Evolutionary conservation across 1,284 basidiomycete species (phyloP).

Genomic region (Ustilago tritici): DNA sequence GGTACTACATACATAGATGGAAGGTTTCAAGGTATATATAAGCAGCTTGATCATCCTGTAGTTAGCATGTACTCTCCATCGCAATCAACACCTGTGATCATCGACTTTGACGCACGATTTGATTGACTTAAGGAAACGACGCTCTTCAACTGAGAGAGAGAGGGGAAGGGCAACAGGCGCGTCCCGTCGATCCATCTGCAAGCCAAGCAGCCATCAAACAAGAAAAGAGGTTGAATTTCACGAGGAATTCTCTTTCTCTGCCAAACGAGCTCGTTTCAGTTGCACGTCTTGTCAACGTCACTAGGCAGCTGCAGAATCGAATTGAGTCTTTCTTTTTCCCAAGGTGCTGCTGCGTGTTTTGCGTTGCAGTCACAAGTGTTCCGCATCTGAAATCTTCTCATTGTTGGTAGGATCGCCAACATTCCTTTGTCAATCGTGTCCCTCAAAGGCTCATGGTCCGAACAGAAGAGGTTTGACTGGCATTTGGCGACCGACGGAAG

Average conservation of each 20-base stretch:
- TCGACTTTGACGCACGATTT: background rate
- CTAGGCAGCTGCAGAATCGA: slow-evolving; percentile 18
- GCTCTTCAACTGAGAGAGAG: too few species aligned
- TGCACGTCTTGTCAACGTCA: slow-evolving; percentile 25
- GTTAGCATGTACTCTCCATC: too few species aligned
- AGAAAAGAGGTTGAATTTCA: background rate
- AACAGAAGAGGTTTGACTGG: background rate
- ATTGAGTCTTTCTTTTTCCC: slow-evolving; percentile 6
- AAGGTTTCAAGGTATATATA: too few species aligned
- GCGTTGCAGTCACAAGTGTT: background rate
- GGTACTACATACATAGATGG: too few species aligned
- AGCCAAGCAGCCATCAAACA: background rate
- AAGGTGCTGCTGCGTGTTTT: background rate
- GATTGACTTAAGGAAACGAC: too few species aligned
- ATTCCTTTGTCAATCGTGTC: background rate
- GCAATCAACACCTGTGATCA: too few species aligned
- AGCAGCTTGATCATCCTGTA: too few species aligned
- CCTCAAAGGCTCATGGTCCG: background rate
- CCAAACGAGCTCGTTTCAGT: background rate
- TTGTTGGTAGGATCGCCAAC: background rate
- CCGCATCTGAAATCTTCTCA: background rate
- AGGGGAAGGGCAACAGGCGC: background rate
- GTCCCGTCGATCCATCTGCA: slow-evolving; percentile 1
- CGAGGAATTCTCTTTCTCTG: background rate
- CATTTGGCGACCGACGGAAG: background rate